phyloP scores from a whole-genome alignment of 2,329 filamentous ascomycete species.

The Curvularia lunata region DNA sequence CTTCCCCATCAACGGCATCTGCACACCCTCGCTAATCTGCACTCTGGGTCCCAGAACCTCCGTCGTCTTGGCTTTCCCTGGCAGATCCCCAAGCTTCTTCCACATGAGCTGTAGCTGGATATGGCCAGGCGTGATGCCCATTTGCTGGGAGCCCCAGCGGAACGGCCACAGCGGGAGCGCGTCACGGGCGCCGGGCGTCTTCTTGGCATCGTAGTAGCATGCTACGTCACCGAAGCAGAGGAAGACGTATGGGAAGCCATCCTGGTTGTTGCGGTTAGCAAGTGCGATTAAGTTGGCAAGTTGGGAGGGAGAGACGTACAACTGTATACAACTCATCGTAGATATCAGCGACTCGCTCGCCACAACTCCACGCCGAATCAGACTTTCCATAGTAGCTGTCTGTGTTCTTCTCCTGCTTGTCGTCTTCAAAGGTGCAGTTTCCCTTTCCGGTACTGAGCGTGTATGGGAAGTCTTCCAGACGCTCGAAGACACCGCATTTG shows the following conservation, averaged over 20 bases:
- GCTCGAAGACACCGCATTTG: slow-evolving; percentile 37
- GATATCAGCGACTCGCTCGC: slow-evolving; percentile 22
- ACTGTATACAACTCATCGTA: slow-evolving; percentile 43
- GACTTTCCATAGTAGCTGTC: slow-evolving; percentile 37
- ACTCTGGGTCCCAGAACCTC: slow-evolving; percentile 30
- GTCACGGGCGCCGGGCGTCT: slow-evolving; percentile 25
- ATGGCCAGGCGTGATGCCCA: slow-evolving; percentile 45
- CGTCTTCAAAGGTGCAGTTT: slow-evolving; percentile 44
- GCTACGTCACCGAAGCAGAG: slow-evolving; percentile 44
- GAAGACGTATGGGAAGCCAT: slow-evolving; percentile 41
- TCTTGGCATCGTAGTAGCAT: slow-evolving; percentile 44
- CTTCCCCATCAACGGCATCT: slow-evolving; percentile 32
- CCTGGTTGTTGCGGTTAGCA: slow-evolving; percentile 13
- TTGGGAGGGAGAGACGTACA: slow-evolving; percentile 26
- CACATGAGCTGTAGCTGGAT: slow-evolving; percentile 40
- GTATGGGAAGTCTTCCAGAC: slow-evolving; percentile 32
- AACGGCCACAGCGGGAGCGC: slow-evolving; percentile 38
- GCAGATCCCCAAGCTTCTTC: slow-evolving; percentile 33
- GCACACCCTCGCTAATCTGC: slow-evolving; percentile 23
- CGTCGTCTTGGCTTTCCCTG: slow-evolving; percentile 23
- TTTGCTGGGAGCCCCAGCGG: slow-evolving; percentile 42
- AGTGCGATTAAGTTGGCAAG: background rate
- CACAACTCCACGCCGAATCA: slow-evolving; percentile 41
- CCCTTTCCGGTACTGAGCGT: slow-evolving; percentile 35
- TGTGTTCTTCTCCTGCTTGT: slow-evolving; percentile 34